Base-by-base conservation (phyloP, 1,284 basidiomycete genomes). In the Gymnopus androsaceus region DNA sequence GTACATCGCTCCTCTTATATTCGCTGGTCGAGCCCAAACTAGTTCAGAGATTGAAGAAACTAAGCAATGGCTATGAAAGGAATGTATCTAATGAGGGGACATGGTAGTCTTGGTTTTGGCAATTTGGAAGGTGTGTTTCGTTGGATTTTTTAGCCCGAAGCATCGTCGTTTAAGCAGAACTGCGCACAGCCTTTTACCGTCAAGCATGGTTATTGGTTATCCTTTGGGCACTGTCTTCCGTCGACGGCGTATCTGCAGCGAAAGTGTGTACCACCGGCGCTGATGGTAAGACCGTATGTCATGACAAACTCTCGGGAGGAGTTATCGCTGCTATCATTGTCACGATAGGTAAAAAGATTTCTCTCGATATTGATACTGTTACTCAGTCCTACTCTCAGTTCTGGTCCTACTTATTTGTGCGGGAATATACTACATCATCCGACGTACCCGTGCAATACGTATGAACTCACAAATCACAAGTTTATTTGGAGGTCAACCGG, bases 221-320 rank as follows among this genome's bases (percentile, higher is more conserved):
- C n/a, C 25, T 46, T 8, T 38, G 42, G n/a, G 25, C 34, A n/a
- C 21, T 53, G 2, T 53, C 42, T 53, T 45, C 33, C 23, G 42
- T 53, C 15, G 31, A 53, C 28, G 17, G 30, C 23, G 51, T 34
- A 8, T 5, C 41, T 14, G 51, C 51, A 34, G 51, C 51, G 11
- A 17, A 53, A 45, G 51, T 53, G 19, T 53, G 51, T 33, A 53
- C 41, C 31, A 36, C 41, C 17, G 37, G 38, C 27, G 14, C 41
- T 25, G 25, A 28, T 36, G 51, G 51, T 45, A 36, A 44, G 6
- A 53, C 42, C 23, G 19, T 46, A 25, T 53, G 51, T 53, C 31
- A 53, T 19, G 44, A 53, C 31, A 53, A 53, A 33, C 51, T 53
- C 46, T 53, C 51, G 4, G 51, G 31, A 37, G 51, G 51, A n/a